Evolutionary conservation across 257 asterid genomes (phyloP).

Genomic region (Petrea volubilis): DNA sequence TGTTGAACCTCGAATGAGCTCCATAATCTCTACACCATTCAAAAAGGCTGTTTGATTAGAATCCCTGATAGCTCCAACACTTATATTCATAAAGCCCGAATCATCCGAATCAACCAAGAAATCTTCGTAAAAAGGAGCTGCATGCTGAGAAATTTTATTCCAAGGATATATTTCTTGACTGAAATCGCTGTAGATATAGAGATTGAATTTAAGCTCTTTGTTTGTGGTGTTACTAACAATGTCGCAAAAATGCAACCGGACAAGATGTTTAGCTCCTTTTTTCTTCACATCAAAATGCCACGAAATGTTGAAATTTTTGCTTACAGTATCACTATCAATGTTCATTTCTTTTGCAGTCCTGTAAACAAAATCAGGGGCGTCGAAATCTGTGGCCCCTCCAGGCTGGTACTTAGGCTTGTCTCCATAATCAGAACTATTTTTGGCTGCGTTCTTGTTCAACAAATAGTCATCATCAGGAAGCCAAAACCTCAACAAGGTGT

Average conservation of each 20-base stretch:
- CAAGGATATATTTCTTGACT: neutral
- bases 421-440: neutral
- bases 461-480: constrained; percentile 36
- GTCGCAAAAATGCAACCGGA: constrained; percentile 44
- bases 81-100: constrained; percentile 36
- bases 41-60: constrained; percentile 20
- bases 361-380: constrained; percentile 44
- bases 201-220: neutral
- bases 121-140: constrained; percentile 30
- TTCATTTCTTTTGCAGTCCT: constrained; percentile 35
- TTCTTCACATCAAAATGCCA: constrained; percentile 36
- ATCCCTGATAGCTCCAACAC: constrained; percentile 25
- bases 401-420: neutral
- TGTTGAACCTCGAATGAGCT: constrained; percentile 4
- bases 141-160: neutral
- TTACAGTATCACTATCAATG: neutral
- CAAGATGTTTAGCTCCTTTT: constrained; percentile 15
- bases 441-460: neutral
- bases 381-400: constrained; percentile 7
- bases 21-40: constrained; percentile 51
- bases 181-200: constrained; percentile 16
- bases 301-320: constrained; percentile 1
- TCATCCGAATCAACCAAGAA: constrained; percentile 41
- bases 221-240: neutral
- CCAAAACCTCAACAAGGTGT: constrained; percentile 42